A percentile compares a stretch with the other conserved stretches of the same genome.
Evolutionary conservation across 2,329 filamentous ascomycete genomes (phyloP).

Genomic region (Cladosporium halotolerans): DNA sequence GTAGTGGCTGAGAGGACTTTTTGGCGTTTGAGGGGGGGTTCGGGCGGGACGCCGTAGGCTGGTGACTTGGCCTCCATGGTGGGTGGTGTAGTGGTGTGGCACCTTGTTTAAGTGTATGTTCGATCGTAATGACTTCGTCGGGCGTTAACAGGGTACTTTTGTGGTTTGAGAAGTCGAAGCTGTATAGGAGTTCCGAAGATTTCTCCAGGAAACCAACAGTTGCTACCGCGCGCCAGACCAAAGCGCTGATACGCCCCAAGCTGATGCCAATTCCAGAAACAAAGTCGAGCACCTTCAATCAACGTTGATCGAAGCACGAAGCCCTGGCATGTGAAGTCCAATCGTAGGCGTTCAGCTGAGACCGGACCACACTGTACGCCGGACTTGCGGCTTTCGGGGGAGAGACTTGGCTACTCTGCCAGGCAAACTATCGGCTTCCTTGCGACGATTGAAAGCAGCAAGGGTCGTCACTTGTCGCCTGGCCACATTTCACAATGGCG

Average conservation of each 20-base stretch:
- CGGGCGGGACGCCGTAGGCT: slow-evolving; percentile 28
- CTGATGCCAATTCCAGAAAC: too few species aligned
- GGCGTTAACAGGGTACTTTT: too few species aligned
- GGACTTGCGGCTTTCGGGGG: neutral
- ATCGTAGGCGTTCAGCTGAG: slow-evolving; percentile 1
- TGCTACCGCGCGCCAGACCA: neutral
- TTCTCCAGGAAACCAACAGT: too few species aligned
- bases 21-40: slow-evolving; percentile 27
- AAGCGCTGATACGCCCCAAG: neutral
- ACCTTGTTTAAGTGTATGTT: neutral
- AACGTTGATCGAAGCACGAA: neutral
- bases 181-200: too few species aligned
- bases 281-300: too few species aligned
- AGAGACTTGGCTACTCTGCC: slow-evolving; percentile 3
- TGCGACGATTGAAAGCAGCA: neutral
- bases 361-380: slow-evolving; percentile 1
- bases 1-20: slow-evolving; percentile 17
- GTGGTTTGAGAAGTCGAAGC: too few species aligned
- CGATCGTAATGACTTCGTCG: neutral
- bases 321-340: too few species aligned
- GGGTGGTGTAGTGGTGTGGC: neutral
- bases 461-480: neutral
- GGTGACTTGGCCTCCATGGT: slow-evolving; percentile 21
- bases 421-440: slow-evolving; percentile 5
- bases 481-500: slow-evolving; percentile 21